Base-by-base conservation (phyloP, 176 grass and related monocot species). In the Ampelocalamus luodianensis region DNA sequence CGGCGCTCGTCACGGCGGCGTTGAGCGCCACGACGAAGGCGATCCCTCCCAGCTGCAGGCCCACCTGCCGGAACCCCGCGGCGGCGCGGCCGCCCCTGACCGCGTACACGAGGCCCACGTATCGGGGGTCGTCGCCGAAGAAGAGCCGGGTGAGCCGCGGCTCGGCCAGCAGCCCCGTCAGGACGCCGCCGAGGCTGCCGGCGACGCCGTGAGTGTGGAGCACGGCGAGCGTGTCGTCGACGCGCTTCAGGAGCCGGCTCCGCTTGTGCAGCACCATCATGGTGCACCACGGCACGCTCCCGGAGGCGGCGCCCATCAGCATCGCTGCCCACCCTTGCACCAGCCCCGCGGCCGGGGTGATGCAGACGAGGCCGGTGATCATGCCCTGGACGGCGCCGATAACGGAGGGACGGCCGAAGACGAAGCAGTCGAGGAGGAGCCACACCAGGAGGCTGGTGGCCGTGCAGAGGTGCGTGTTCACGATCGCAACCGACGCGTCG, bases 341-440 rank as follows among this genome's bases (percentile, higher is more conserved):
- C 26, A 97, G 61, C 4, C 94, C 92, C 6, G 86, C 76, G 5
- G 70, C 88, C 0, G n/a, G 64, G 89, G 94, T 97, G 87, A 97
- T 94, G 88, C 94, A 97, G 8, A 97, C 94, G 66, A 97, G 94
- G 4, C 94, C 90, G 32, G 94, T 97, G 79, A 97, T 97, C 90
- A 97, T 94, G 58, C 92, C 94, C 86, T 97, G 94, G 4, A 97
- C 94, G 18, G 94, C 94, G 14, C 94, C 92, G 42, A 94, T 65
- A 44, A 94, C 94, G 26, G 92, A 94, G 0, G 90, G 92, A 12
- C 89, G 93, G 15, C 83, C 71, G 39, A 97, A 90, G 61, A 76
- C 42, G 66, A 87, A 1, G 17, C 71, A 81, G 84, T 97, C 92
- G 39, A 97, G 92, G 83, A 79, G 81, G 51, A 94, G 87, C 92